Conservation (phyloP, 345 rosid genomes). For the Laguncularia racemosa region DNA sequence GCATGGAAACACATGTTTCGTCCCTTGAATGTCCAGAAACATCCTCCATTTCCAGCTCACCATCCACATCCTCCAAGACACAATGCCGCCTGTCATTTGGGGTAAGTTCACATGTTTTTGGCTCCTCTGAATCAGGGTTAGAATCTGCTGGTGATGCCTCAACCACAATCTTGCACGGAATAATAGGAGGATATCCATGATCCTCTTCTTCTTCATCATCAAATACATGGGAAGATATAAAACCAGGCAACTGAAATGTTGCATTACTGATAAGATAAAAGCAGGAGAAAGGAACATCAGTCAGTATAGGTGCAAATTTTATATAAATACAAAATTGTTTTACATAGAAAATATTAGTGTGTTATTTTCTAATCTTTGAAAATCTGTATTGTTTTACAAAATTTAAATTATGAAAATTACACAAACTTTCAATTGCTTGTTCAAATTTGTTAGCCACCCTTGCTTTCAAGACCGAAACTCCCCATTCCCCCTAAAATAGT, state of each 20-base stretch:
- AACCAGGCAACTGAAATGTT: slow-evolving; percentile 75
- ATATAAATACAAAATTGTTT: no score
- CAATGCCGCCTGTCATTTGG: slow-evolving; percentile 58
- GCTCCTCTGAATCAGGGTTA: slow-evolving; percentile 29
- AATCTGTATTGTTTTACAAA: no score
- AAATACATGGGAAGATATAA: slow-evolving; percentile 52
- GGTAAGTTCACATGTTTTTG: slow-evolving; percentile 33
- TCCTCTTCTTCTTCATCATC: slow-evolving; percentile 43
- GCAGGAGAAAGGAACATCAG: slow-evolving; percentile 2
- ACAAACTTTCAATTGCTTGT: no score
- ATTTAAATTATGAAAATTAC: no score
- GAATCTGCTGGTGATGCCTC: slow-evolving; percentile 33
- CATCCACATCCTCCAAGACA: slow-evolving; percentile 74
- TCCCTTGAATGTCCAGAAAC: slow-evolving; percentile 62
- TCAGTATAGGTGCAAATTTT: no score
- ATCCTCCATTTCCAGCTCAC: slow-evolving; percentile 89
- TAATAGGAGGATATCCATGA: slow-evolving; percentile 45
- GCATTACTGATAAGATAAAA: slow-evolving; percentile 54
- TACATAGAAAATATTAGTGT: no score
- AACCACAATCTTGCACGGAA: slow-evolving; percentile 27
- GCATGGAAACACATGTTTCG: slow-evolving; percentile 22
- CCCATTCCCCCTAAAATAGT: no score
- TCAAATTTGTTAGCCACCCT: no score
- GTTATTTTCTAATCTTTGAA: no score
- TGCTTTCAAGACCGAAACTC: no score